phyloP scores from a whole-genome alignment of 1,139 yeast genomes.

The Candida sojae region DNA sequence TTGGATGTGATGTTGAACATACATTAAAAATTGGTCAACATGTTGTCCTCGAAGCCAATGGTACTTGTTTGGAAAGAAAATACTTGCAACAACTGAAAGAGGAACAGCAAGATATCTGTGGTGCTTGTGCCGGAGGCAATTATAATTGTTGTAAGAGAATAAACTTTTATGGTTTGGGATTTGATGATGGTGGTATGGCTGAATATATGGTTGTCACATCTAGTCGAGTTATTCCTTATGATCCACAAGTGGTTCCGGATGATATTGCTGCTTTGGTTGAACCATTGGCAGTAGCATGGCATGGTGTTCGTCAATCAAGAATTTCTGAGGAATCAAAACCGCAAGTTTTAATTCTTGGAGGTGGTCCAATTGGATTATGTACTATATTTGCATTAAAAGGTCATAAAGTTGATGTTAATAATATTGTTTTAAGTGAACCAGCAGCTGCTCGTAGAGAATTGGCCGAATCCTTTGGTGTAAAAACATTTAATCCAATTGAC shows the following conservation, averaged over 20 bases:
- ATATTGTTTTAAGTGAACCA: constrained; percentile 62
- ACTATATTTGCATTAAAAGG: constrained; percentile 59
- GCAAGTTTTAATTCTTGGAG: constrained; percentile 45
- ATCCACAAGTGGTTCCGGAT: constrained; percentile 43
- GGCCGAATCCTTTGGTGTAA: constrained; percentile 52
- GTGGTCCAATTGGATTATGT: constrained; percentile 65
- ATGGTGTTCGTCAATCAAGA: constrained; percentile 50
- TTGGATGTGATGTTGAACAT: constrained; percentile 17
- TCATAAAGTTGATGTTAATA: constrained; percentile 49
- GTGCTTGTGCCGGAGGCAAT: constrained; percentile 45
- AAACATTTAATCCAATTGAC: constrained; percentile 32
- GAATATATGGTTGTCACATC: constrained; percentile 52
- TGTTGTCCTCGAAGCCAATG: constrained; percentile 54
- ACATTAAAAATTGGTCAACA: constrained; percentile 7
- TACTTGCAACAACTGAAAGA: constrained; percentile 1
- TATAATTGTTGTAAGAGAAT: constrained; percentile 49
- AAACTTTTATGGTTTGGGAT: constrained; percentile 49
- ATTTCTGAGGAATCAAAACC: constrained; percentile 1
- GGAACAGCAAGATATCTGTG: constrained; percentile 23
- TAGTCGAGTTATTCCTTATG: constrained; percentile 47
- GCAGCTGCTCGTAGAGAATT: constrained; percentile 56
- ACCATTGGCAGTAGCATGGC: constrained; percentile 62
- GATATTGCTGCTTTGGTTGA: constrained; percentile 59
- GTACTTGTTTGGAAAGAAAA: constrained; percentile 36
- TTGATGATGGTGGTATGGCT: constrained; percentile 51